phyloP scores from a whole-genome alignment of 2,329 filamentous ascomycete genomes.

The Trichoderma aggressivum region DNA sequence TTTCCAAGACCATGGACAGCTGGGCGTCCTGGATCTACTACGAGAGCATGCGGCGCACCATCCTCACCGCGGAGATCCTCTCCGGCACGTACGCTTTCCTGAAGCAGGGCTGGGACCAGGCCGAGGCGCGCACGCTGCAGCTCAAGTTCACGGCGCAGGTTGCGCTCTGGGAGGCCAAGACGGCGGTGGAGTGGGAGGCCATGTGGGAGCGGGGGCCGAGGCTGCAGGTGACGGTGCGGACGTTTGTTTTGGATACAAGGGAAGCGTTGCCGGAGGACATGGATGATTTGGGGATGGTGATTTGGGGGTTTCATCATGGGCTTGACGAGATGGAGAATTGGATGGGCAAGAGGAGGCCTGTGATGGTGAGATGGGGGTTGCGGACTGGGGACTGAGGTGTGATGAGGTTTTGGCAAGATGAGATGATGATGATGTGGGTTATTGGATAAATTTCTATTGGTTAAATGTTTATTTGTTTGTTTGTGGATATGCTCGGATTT shows the following conservation, averaged over 20 bases:
- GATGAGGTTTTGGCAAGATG: not conserved
- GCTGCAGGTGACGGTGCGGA: not conserved
- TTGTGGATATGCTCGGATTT: not conserved
- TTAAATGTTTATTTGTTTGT: not conserved
- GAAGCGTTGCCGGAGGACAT: not conserved
- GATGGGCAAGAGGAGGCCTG: not conserved
- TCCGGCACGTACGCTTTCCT: constrained; percentile 1
- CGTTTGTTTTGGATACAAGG: not conserved
- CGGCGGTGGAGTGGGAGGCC: constrained; percentile 8
- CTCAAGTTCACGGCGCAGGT: constrained; percentile 16
- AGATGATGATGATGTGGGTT: not conserved
- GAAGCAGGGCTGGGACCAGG: constrained; percentile 17
- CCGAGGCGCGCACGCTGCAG: not conserved
- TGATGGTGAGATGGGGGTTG: constrained; percentile 2
- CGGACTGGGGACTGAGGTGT: not conserved
- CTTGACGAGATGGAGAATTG: constrained; percentile 8
- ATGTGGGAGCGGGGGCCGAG: constrained; percentile 8
- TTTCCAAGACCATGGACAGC: not conserved
- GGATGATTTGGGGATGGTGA: constrained; percentile 4
- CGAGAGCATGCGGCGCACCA: constrained; percentile 17
- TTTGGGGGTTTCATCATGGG: constrained; percentile 6
- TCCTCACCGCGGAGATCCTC: constrained; percentile 7
- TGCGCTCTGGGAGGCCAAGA: constrained; percentile 17
- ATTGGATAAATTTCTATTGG: not conserved
- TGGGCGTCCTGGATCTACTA: constrained; percentile 14